Evolutionary conservation across 2,329 filamentous ascomycete species (phyloP), one percentile per base, ranked within the genome.

Genomic region (Colletotrichum abscissum): DNA sequence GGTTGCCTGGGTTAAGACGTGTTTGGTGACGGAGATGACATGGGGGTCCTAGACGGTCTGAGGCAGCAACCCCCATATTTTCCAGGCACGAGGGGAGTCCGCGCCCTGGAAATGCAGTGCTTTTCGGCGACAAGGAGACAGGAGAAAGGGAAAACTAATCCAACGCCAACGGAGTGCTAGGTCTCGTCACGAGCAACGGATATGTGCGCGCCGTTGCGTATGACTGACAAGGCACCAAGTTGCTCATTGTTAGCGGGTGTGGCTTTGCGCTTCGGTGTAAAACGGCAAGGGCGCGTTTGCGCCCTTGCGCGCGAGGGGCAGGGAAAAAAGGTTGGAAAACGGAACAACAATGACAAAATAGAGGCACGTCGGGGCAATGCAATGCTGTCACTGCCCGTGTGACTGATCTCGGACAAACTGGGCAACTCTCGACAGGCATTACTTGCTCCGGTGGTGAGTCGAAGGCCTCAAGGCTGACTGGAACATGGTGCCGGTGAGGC

Each of bases 381-480:
- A 22, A 24, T 55, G 22, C 9, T 16, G 19, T 49, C 60, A 63
- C 60, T 63, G 42, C 42, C 28, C 55, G 60, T 28, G 42, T 54
- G 60, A 54, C 28, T 24, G 8, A 63, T 28, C 33, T 52, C 24
- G 46, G 33, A 14, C 30, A 38, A 6, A 14, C 14, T 63, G n/a
- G 46, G 28, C 46, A 22, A 55, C n/a, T 35, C 19, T 22, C n/a
- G 24, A 64, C 30, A 64, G 12, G 62, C 62, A 64, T 54, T 49
- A 9, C 19, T 35, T 33, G 52, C 8, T 22, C 42, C 42, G 42
- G 42, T 12, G 1, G 12, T 26, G 33, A 60, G 57, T 38, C 14
- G 49, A 38, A 12, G 42, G 62, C 22, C 46, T 42, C 54, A 26
- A 55, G 62, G 62, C 49, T 64, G 62, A 64, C 46, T 55, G 30